Conservation (phyloP, 768 basidiomycete genomes). For the Lentinula guzmanii region DNA sequence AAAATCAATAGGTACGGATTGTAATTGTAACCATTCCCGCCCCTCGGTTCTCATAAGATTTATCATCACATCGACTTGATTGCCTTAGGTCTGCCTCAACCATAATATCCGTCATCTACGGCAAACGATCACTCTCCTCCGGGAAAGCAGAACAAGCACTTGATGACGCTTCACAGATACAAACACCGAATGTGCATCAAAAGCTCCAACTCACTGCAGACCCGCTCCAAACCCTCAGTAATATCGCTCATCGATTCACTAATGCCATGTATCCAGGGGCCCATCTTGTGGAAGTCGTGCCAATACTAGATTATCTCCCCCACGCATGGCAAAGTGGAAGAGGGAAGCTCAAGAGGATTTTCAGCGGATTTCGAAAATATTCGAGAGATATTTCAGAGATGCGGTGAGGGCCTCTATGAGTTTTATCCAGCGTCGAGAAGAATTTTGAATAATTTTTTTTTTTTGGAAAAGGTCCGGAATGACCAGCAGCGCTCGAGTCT, state of each 20-base stretch:
- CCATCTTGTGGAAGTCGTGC: neutral
- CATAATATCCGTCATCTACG: conserved; percentile 1
- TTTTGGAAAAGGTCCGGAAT: neutral
- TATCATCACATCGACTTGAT: neutral
- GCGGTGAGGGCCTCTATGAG: neutral
- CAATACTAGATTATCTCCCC: neutral
- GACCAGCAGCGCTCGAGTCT: neutral
- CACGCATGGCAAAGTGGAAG: neutral
- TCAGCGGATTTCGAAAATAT: neutral
- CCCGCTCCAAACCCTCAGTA: neutral
- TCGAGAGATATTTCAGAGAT: neutral
- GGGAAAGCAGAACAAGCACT: neutral
- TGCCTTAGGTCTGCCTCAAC: neutral
- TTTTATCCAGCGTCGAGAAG: neutral
- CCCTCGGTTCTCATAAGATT: neutral
- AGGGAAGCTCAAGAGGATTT: neutral
- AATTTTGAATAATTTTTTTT: too few relatives aligned
- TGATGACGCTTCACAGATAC: neutral
- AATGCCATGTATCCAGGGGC: neutral
- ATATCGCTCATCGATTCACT: neutral
- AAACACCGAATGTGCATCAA: neutral
- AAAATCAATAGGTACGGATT: neutral
- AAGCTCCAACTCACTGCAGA: neutral
- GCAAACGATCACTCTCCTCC: neutral
- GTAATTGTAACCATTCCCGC: neutral